These are phyloP conservation scores for Blastocystis sp. DNA, from an alignment of 352 stramenopile genomes.

Conservation along the genomic window DNA sequence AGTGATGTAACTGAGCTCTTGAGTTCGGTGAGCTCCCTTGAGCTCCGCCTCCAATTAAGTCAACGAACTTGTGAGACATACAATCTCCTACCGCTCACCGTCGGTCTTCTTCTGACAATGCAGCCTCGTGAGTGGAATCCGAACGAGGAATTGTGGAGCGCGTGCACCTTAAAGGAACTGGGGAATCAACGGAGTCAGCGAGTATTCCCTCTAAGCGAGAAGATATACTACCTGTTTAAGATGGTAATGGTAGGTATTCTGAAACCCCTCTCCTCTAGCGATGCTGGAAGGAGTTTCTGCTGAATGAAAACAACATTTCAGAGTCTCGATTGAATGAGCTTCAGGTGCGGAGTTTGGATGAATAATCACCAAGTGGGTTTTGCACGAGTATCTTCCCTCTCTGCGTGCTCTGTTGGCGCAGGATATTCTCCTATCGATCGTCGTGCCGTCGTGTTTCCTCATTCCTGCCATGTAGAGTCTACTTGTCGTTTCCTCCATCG, in stretches of 20 bases:
- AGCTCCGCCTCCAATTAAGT: too few species aligned
- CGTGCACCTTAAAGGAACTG: background rate
- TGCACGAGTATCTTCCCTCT: background rate
- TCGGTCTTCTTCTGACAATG: too few species aligned
- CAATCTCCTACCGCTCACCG: too few species aligned
- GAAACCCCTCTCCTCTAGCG: background rate
- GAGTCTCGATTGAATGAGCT: background rate
- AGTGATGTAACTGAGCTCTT: too few species aligned
- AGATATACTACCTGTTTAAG: background rate
- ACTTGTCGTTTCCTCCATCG: background rate
- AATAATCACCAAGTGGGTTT: background rate
- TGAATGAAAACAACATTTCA: slow-evolving; percentile 17
- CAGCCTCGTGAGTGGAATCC: too few species aligned
- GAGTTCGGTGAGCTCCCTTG: too few species aligned
- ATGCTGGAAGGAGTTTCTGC: slow-evolving; percentile 48
- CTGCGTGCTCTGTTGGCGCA: background rate
- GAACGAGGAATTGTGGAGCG: too few species aligned
- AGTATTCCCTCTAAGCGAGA: slow-evolving; percentile 3
- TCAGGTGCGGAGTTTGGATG: background rate
- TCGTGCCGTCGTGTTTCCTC: background rate
- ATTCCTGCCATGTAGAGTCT: background rate
- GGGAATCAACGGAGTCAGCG: background rate
- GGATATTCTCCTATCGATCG: background rate
- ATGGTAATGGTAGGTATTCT: background rate
- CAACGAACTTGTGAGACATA: too few species aligned